Evolutionary conservation across 2,329 filamentous ascomycete genomes (phyloP), one percentile per base, ranked within the genome.

Genomic region (Botrytis squamosa): DNA sequence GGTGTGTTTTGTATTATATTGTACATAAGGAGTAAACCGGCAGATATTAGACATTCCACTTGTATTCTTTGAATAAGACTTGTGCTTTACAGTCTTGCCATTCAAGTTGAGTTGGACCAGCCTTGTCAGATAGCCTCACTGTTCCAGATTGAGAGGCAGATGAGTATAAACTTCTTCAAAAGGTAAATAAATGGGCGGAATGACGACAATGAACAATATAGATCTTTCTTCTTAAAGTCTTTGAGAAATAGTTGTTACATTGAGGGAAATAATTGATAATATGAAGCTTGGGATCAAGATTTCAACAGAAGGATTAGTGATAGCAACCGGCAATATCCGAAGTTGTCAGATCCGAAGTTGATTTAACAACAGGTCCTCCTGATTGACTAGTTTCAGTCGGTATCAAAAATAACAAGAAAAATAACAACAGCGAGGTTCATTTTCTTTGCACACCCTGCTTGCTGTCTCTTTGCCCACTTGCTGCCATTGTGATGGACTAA

Each of bases 261-360:
- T 29, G 1, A 18, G 38, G 29, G 49, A 44, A 59, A 69, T 8
- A 22, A 33, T 68, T 33, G 46, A 55, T 18, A 16, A 18, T 25
- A 69, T 29, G 18, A n/a, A 33, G 18, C 38, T 57, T 22, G 12
- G 40, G 36, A 68, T 57, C 29, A 57, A 68, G 40, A 22, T 16
- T 44, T 65, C 40, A 66, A 49, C 7, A 49, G 38, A 33, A 57
- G 14, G 6, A 57, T 38, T 52, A 52, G 36, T 69, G 49, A 16
- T 69, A 44, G 49, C 46, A 57, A 69, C 36, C n/a, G n/a, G 66
- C 36, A 68, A 68, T 49, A 55, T 3, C 66, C 66, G 66, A n/a
- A n/a, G 38, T 52, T 38, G 66, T 55, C n/a, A 25, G 49, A 55
- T 55, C 49, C 66, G 66, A n/a, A n/a, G 49, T 52, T 38, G 66